These are phyloP conservation scores for Phytopythium oedochilum DNA, from an alignment of 352 stramenopile species.

Conservation along the genomic window DNA sequence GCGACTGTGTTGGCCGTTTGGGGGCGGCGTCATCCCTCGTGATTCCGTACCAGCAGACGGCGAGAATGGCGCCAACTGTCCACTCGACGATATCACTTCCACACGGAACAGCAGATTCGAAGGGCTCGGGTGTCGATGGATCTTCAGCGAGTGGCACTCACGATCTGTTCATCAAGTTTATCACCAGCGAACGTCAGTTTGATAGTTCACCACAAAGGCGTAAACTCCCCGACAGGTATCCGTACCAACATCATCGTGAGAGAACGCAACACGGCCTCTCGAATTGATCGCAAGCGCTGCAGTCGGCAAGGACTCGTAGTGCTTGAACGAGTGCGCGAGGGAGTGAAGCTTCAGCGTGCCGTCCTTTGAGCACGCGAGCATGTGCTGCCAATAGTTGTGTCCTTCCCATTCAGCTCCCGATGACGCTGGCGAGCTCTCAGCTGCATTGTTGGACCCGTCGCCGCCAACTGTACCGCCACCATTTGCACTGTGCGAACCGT, in stretches of 20 bases:
- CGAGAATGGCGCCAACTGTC: not conserved
- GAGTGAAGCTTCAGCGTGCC: slow-evolving; percentile 84
- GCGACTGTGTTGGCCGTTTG: not conserved
- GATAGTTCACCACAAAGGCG: not conserved
- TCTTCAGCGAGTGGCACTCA: slow-evolving; percentile 77
- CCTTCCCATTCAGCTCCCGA: slow-evolving; percentile 56
- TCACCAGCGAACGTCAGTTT: not conserved
- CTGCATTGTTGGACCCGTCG: not conserved
- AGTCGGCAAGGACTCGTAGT: slow-evolving; percentile 69
- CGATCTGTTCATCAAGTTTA: slow-evolving; percentile 36
- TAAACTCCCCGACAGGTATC: not conserved
- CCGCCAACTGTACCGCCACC: not conserved
- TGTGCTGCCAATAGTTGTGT: slow-evolving; percentile 83
- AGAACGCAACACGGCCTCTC: slow-evolving; percentile 75
- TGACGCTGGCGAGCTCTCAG: not conserved
- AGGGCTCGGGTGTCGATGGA: slow-evolving; percentile 62
- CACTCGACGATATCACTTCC: slow-evolving; percentile 9
- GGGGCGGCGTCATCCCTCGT: not conserved
- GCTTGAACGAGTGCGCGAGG: slow-evolving; percentile 79
- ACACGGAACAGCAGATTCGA: slow-evolving; percentile 71
- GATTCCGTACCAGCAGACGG: not conserved
- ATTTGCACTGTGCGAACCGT: slow-evolving; percentile 5
- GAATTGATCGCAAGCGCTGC: slow-evolving; percentile 77
- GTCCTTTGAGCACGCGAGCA: slow-evolving; percentile 86
- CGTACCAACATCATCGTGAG: slow-evolving; percentile 78